phyloP scores from a whole-genome alignment of 441 rosid genomes.

The Mallotus repandus region DNA sequence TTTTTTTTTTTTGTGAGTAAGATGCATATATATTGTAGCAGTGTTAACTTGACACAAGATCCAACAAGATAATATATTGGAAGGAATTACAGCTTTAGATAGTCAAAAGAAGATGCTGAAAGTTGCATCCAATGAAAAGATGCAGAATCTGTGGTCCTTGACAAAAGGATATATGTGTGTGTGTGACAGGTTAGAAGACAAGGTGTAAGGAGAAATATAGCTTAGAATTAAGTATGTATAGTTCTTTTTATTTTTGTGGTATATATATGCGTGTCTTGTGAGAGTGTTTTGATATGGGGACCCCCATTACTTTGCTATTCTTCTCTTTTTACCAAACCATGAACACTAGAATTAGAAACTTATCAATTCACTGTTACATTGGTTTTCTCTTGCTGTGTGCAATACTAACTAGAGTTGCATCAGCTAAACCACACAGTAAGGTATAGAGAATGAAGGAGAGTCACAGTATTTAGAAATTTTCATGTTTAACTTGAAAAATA shows the following conservation, averaged over 20 bases:
- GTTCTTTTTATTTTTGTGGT: background rate
- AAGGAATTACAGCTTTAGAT: slow-evolving; percentile 31
- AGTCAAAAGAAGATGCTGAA: slow-evolving; percentile 18
- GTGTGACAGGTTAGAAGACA: background rate
- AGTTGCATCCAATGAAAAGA: slow-evolving; percentile 19
- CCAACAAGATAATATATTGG: slow-evolving; percentile 32
- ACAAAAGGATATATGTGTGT: background rate
- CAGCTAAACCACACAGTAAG: too few relatives aligned
- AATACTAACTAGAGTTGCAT: background rate
- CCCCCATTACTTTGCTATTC: background rate
- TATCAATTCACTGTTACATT: background rate
- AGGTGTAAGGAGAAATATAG: background rate
- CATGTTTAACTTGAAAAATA: too few relatives aligned
- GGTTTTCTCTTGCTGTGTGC: background rate
- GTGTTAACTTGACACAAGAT: slow-evolving; percentile 28
- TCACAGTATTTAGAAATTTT: too few relatives aligned
- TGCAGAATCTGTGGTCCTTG: slow-evolving; percentile 11
- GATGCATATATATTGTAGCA: background rate
- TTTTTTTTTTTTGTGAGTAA: background rate
- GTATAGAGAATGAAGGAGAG: too few relatives aligned
- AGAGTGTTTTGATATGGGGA: background rate
- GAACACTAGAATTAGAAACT: background rate
- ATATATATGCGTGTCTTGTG: too few relatives aligned
- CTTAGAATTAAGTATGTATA: background rate
- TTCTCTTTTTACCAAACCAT: background rate